Conservation (phyloP, 2,329 filamentous ascomycete species). For the Botrytis pseudocinerea region DNA sequence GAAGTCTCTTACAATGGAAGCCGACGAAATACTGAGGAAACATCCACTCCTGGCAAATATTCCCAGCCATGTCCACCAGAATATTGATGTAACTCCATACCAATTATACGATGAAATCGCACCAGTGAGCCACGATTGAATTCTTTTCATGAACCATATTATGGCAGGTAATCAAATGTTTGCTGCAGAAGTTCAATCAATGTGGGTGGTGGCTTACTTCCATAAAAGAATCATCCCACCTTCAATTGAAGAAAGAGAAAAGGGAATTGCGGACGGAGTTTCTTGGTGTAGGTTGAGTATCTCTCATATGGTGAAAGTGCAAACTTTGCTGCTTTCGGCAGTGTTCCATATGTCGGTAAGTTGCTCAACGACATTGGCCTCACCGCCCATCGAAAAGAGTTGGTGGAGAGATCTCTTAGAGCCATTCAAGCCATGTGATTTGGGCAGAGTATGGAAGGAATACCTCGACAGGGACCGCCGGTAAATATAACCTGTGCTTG, state of each 20-base stretch:
- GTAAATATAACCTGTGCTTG: too few species aligned
- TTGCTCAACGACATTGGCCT: conserved; percentile 11
- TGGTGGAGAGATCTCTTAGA: conserved; percentile 20
- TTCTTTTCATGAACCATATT: conserved; percentile 22
- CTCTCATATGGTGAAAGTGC: conserved; percentile 19
- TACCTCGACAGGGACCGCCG: neutral
- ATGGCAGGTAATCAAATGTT: conserved; percentile 18
- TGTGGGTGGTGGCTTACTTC: conserved; percentile 24
- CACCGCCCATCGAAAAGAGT: conserved; percentile 10
- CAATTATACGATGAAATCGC: conserved; percentile 21
- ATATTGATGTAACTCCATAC: conserved; percentile 17
- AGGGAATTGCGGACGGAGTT: conserved; percentile 16
- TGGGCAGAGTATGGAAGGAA: neutral
- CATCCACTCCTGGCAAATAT: conserved; percentile 23
- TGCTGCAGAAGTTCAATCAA: conserved; percentile 21
- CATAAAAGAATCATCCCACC: conserved; percentile 18
- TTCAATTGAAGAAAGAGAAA: conserved; percentile 15
- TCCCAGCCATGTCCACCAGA: conserved; percentile 22
- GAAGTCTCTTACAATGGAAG: conserved; percentile 31
- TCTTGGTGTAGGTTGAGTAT: conserved; percentile 25
- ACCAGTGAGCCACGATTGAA: conserved; percentile 18
- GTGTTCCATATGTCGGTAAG: conserved; percentile 9
- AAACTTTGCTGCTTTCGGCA: conserved; percentile 20
- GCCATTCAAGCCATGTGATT: neutral
- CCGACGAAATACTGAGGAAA: conserved; percentile 14